Base-by-base conservation (phyloP, 768 basidiomycete genomes). In the Boletus patriciae region DNA sequence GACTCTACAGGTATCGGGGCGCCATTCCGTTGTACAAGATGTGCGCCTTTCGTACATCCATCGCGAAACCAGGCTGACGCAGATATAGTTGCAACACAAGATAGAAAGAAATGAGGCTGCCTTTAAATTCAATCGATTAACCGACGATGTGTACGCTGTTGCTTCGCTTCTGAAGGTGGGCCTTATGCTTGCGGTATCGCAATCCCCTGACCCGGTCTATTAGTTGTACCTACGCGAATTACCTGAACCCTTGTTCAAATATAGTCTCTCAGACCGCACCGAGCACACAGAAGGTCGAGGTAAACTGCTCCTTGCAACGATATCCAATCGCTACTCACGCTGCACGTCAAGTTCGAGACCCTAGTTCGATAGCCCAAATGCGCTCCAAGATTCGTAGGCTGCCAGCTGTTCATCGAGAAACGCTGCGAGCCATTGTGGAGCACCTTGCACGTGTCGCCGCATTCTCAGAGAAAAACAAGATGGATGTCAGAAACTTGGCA, bases 401-500 rank as follows among this genome's bases (percentile, higher is more conserved):
- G 41, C 92, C 93, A 1, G 72, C 83, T 3, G 83, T 96, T 38
- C 94, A 96, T 64, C 90, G 93, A 63, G 87, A 88, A 7, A 92
- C 92, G 0, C 79, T 96, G 58, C 89, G 84, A 62, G 83, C 86
- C 10, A 67, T 95, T 27, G 71, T 95, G 19, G 94, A 95, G 60
- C 94, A 96, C 70, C 81, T 97, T 18, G 77, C 86, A 3, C 81
- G 87, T 15, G 85, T 97, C 15, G 81, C 84, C 3, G 75, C 84
- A 6, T 77, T 78, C 36, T 78, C 79, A 21, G 84, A 87, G 27
- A 85, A 82, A 68, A 97, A 95, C 69, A 96, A 95, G 73, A 97
- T 97, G 94, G 94, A 94, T 64, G 78, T 87, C 4, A 93, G 88
- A 77, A 97, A 96, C 67, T 76, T 97, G 23, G 91, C 93, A 4